Base-by-base conservation (phyloP, 306 rosid genomes). In the Sophora flavescens region DNA sequence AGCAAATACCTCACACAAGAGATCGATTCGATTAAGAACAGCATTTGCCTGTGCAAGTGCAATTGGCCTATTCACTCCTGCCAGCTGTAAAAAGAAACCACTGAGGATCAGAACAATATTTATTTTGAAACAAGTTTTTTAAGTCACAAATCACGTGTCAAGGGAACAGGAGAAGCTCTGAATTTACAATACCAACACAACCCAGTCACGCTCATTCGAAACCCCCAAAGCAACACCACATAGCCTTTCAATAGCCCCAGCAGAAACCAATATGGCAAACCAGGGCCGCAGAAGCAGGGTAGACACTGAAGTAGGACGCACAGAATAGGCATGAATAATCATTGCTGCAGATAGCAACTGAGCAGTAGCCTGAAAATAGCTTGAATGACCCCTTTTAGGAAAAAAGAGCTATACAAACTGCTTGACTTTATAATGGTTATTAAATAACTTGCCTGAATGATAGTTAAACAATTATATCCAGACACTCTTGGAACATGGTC, bases 191-290 rank as follows among this genome's bases (percentile, higher is more conserved):
- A 96, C 97, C 99, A 89, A 79, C 82, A 96, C 97, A 70, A 96
- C 99, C 99, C 97, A 96, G 77, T 96, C 99, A 45, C 93, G 97
- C 85, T 96, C 98, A 85, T 91, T 87, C 60, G 99, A 90, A 80
- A 96, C 93, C 36, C 97, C 99, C 81, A 89, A 69, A 64, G 99
- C 97, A 17, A 92, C 83, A 26, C 97, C 92, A 82, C 88, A 92
- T 38, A 92, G 85, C 87, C 87, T 92, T 85, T 96, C 97, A 76
- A 96, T 85, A 81, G 98, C 92, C 57, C 96, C 99, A 11, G 90
- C 92, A 66, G 88, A 80, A 52, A 92, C 87, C 82, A 96, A 85
- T 59, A 80, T 86, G 74, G 86, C 59, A 79, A 96, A 96, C 99
- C 97, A 96, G 18, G 99, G 98, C 54, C 78, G 88, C 41, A 80